A percentile compares a stretch with the other conserved stretches of the same genome.
phyloP scores from a whole-genome alignment of 805 yeast species.

The Teunomyces barrocoloradensis region DNA sequence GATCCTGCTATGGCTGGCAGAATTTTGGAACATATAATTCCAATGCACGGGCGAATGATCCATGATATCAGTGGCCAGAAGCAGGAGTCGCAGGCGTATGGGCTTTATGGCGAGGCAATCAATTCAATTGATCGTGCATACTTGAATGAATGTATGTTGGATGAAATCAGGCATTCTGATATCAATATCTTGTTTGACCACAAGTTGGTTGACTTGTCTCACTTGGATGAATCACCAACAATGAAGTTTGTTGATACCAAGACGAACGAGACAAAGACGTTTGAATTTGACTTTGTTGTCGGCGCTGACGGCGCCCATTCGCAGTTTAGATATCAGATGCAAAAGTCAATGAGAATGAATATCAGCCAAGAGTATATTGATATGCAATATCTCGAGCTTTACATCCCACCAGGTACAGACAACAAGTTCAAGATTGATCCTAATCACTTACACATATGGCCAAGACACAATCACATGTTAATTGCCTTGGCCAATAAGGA shows the following conservation, averaged over 20 bases:
- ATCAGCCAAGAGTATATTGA: conserved; percentile 76
- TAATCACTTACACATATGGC: conserved; percentile 91
- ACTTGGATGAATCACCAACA: conserved; percentile 16
- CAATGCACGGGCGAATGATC: conserved; percentile 89
- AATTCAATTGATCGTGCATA: conserved; percentile 79
- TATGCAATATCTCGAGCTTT: conserved; percentile 77
- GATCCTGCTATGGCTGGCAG: conserved; percentile 56
- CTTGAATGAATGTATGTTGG: conserved; percentile 62
- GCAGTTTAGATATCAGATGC: conserved; percentile 65
- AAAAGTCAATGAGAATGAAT: conserved; percentile 65
- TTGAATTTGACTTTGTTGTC: conserved; percentile 55
- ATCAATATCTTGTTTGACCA: conserved; percentile 53
- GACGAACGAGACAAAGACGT: conserved; percentile 16
- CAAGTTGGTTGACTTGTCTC: conserved; percentile 48
- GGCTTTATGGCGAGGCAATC: conserved; percentile 77
- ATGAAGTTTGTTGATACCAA: conserved; percentile 23
- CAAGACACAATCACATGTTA: conserved; percentile 79
- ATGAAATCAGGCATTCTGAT: conserved; percentile 49
- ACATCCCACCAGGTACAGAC: conserved; percentile 54
- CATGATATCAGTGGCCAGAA: conserved; percentile 60
- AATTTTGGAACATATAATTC: conserved; percentile 62
- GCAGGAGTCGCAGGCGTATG: conserved; percentile 71
- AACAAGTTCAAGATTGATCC: conserved; percentile 55
- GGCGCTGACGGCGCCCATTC: conserved; percentile 91
- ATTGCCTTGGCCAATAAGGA: conserved; percentile 85